Evolutionary conservation across 441 rosid genomes (phyloP), one percentile per base, ranked within the genome.

Genomic region (Pelargonium australe): DNA sequence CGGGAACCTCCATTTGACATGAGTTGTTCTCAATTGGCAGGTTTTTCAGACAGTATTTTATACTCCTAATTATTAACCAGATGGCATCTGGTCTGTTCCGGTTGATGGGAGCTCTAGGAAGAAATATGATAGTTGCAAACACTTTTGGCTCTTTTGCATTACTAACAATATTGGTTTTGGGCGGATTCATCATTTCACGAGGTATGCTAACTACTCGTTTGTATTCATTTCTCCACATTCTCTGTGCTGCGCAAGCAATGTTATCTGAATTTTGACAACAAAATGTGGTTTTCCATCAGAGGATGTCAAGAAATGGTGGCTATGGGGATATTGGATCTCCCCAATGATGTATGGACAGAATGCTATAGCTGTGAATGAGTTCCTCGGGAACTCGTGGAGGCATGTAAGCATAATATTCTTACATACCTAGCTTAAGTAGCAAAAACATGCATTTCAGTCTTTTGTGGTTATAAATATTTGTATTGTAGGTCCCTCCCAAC

Each of bases 11-110:
- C 23, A 13, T 12, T 37, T 13, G 9, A 7, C 73, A 67, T 60
- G 77, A 57, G 25, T 2, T 23, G 25, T 57, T 19, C 28, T 57
- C 62, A 8, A 16, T 7, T 57, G 20, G 74, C 94, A 89, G 98
- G 87, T 74, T 92, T 2, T 82, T 92, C 23, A 86, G 73, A 80
- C 96, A 85, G 78, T 92, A 77, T 70, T 3, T 87, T 45, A 66
- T 89, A 19, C 88, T 90, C 3, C 70, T 89, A 49, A 4, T 79
- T 47, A 31, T 85, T 61, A 81, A 80, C 80, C 97, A 90, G 77
- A 84, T 86, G 94, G 85, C 94, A 44, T 85, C 91, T 41, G 92
- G 68, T 16, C 77, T 92, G 53, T 90, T 90, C 75, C 85, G 94
- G 34, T 49, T 75, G 64, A 67, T 89, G 40, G 97, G 86, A 47